A percentile compares a stretch with the other conserved stretches of the same genome.
Conservation (phyloP, 2,329 filamentous ascomycete genomes). For the Colletotrichum tabaci region DNA sequence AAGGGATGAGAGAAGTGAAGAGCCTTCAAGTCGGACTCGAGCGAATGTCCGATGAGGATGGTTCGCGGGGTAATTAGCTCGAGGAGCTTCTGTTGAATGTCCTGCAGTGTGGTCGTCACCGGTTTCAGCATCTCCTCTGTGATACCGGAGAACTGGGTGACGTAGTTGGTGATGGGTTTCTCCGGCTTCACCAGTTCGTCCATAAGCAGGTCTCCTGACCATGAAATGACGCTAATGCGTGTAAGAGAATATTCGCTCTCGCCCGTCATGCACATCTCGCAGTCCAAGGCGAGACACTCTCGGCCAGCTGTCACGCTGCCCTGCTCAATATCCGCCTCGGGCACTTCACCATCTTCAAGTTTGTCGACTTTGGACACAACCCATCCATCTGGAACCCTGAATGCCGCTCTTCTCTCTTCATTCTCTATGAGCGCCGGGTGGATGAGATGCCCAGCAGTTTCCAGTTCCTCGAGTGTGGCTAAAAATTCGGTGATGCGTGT, state of each 20-base stretch:
- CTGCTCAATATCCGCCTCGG: slow-evolving; percentile 79
- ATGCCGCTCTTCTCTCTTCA: slow-evolving; percentile 67
- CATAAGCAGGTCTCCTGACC: slow-evolving; percentile 85
- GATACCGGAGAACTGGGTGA: slow-evolving; percentile 94
- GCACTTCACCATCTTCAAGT: slow-evolving; percentile 77
- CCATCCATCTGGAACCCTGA: slow-evolving; percentile 79
- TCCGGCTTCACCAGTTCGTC: slow-evolving; percentile 94
- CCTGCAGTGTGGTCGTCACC: slow-evolving; percentile 85
- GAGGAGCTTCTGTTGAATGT: slow-evolving; percentile 86
- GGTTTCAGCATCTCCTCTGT: slow-evolving; percentile 86
- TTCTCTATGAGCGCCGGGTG: slow-evolving; percentile 83
- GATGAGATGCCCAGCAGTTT: slow-evolving; percentile 86
- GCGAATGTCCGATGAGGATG: slow-evolving; percentile 84
- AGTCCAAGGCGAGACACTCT: slow-evolving; percentile 86
- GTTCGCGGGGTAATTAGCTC: slow-evolving; percentile 79
- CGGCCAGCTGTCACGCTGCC: slow-evolving; percentile 89
- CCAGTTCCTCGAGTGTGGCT: slow-evolving; percentile 79
- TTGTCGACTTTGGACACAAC: slow-evolving; percentile 80
- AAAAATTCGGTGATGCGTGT: slow-evolving; percentile 88
- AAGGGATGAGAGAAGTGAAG: slow-evolving; percentile 91
- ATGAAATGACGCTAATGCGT: slow-evolving; percentile 87
- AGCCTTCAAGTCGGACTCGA: slow-evolving; percentile 87
- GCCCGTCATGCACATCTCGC: slow-evolving; percentile 96
- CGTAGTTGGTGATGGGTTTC: slow-evolving; percentile 90
- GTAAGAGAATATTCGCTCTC: slow-evolving; percentile 87